Base-by-base conservation (phyloP, 225 moss, liverwort and hornwort genomes). In the Marchantia paleacea region DNA sequence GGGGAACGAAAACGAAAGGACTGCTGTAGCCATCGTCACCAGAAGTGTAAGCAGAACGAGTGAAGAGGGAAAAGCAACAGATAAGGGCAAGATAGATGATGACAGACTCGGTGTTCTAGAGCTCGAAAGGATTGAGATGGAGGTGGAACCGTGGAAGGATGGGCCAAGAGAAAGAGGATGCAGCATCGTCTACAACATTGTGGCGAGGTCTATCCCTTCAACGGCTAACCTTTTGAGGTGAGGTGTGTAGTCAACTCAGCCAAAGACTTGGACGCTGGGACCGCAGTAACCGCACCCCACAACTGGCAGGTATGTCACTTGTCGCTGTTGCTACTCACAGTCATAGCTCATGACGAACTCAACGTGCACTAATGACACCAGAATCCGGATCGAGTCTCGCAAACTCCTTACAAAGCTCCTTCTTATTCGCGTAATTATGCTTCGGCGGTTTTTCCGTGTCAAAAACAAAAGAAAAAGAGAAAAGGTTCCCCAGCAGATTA, bases 21-120 rank as follows among this genome's bases (percentile, higher is more conserved):
- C 26, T 39, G 29, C 68, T 30, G 68, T 68, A 31, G 68, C 68
- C 10, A 68, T 68, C 68, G 68, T 31, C 68, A 68, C 68, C 68
- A 68, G 29, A 31, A 12, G 14, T 62, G 62, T 39, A 68, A 31
- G 68, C 68, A 31, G 6, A 68, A 4, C 3, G 68, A 68, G 68
- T 30, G 30, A 67, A 67, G 68, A 39, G 39, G 30, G 39, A 68
- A 26, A 68, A 68, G 29, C 29, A 28, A 16, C 68, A 68, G 68
- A 68, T 68, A 31, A 68, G 30, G 62, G 39, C 39, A 24, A 14
- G 39, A 68, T 68, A 31, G 68, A 68, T 31, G 68, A 68, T 68
- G 68, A 25, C 16, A 29, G 30, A 68, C 39, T 29, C 30, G 16
- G 68, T 68, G 29, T 68, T 68, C 26, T 13, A 14, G 15, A 29